Evolutionary conservation across 176 grass and related monocot species (phyloP), one percentile per base, ranked within the genome.

Genomic region (Phoenix dactylifera): DNA sequence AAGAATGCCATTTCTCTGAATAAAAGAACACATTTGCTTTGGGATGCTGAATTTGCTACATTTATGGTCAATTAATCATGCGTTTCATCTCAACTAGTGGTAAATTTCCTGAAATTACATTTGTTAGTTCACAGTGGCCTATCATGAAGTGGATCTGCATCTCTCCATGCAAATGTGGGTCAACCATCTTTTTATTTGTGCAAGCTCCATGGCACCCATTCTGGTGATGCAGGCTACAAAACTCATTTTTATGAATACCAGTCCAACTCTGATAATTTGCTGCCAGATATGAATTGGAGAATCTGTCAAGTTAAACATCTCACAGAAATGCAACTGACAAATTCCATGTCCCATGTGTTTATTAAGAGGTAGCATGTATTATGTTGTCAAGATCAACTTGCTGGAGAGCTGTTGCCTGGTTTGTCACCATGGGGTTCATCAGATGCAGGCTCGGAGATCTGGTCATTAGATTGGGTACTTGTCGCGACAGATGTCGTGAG

Each of bases 381-480:
- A 59, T 29, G 4, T 29, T 9, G 24, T 59, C 57, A 59, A 16
- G 57, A 26, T 59, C 3, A 26, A 29, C 57, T 59, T 25, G 57
- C 24, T 26, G 57, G 15, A 1, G 30, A n/a, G 15, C 29, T 60
- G 18, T 60, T 32, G 25, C 30, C 18, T 39, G 58, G 17, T 39
- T 32, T 26, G 18, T 60, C 58, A 19, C 24, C 58, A 60, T 60
- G 16, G 16, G 7, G 18, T 32, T 60, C 17, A 32, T 60, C 58
- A 19, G 26, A 17, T 30, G 28, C 2, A 60, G 26, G 5, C 17
- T 7, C 6, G 4, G 26, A 39, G 30, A 32, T 39, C 26, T 2
- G 16, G 30, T 4, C 25, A 60, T 60, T 26, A 7, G 58, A 32
- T 60, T 35, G 58, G 26, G 25, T n/a, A 60, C 58, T 60, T 60